Evolutionary conservation across 2,329 filamentous ascomycete species (phyloP).

Genomic region (Trichoderma atroviride): DNA sequence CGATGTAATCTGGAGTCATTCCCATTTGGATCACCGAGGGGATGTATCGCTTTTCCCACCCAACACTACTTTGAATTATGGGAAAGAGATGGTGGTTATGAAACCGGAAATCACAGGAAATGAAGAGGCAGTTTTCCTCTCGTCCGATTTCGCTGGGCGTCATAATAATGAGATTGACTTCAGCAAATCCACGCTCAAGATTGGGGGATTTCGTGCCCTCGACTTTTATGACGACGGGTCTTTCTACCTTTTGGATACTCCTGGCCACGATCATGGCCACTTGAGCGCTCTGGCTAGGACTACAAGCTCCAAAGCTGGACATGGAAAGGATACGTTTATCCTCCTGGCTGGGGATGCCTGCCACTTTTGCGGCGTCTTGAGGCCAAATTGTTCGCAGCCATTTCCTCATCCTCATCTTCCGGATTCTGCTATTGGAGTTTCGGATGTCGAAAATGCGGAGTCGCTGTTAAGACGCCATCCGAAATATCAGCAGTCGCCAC

Average conservation of each 20-base stretch:
- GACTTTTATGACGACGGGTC: slow-evolving; percentile 47
- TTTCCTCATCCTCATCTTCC: slow-evolving; percentile 2
- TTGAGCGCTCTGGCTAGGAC: slow-evolving; percentile 31
- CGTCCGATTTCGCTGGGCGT: slow-evolving; percentile 30
- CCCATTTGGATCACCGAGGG: slow-evolving; percentile 37
- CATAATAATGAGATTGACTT: slow-evolving; percentile 29
- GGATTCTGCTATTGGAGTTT: neutral
- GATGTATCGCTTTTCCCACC: slow-evolving; percentile 34
- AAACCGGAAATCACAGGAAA: slow-evolving; percentile 29
- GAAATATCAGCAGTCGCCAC: neutral
- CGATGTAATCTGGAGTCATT: slow-evolving; percentile 37
- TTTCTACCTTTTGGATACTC: slow-evolving; percentile 45
- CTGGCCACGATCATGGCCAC: slow-evolving; percentile 32
- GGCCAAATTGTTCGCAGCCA: slow-evolving; percentile 8
- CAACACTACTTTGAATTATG: slow-evolving; percentile 33
- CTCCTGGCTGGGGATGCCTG: slow-evolving; percentile 32
- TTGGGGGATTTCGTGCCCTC: slow-evolving; percentile 44
- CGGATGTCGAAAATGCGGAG: neutral
- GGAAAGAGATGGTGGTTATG: slow-evolving; percentile 25
- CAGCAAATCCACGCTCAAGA: slow-evolving; percentile 26
- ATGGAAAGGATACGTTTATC: slow-evolving; percentile 29
- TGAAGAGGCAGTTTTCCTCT: slow-evolving; percentile 23
- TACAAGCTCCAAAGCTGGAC: slow-evolving; percentile 12
- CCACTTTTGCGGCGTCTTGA: slow-evolving; percentile 23
- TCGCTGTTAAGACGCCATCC: neutral